A percentile compares a stretch with the other conserved stretches of the same genome.
phyloP scores from a whole-genome alignment of 192 early-diverging fungal species.

The Coemansia javaensis region DNA sequence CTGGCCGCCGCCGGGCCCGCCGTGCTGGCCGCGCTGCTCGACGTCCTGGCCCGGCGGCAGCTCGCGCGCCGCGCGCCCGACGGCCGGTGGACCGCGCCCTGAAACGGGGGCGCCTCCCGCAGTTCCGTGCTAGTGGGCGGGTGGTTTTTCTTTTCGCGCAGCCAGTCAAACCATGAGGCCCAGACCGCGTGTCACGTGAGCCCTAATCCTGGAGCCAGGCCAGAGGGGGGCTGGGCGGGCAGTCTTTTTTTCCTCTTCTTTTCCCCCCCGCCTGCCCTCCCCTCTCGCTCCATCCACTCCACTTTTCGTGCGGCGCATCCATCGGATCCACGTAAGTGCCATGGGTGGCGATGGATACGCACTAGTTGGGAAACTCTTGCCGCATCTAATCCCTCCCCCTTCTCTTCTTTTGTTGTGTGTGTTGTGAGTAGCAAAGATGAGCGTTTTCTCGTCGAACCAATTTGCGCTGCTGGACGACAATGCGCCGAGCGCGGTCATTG shows the following conservation, averaged over 20 bases:
- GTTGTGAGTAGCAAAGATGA: slow-evolving; percentile 5
- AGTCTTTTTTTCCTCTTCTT: no score
- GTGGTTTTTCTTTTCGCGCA: not conserved
- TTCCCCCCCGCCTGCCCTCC: no score
- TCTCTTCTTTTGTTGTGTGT: no score
- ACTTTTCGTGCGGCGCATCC: not conserved
- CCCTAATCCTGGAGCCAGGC: no score
- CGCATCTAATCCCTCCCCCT: no score
- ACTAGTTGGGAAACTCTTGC: not conserved
- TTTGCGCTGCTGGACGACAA: slow-evolving; percentile 67
- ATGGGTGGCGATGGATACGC: not conserved
- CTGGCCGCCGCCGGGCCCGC: slow-evolving; percentile 9
- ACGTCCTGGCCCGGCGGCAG: slow-evolving; percentile 28
- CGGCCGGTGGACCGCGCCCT: slow-evolving; percentile 34
- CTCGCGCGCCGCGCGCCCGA: slow-evolving; percentile 30
- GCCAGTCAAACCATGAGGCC: no score
- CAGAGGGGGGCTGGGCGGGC: no score
- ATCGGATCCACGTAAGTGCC: slow-evolving; percentile 2
- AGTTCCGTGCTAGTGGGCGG: no score
- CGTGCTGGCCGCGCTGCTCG: slow-evolving; percentile 23
- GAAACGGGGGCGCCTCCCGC: no score
- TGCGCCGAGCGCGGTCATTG: slow-evolving; percentile 48
- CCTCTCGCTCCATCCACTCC: not conserved
- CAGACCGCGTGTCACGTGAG: no score
- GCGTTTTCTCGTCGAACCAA: slow-evolving; percentile 60